Base-by-base conservation (phyloP, 352 stramenopile species). In the Phytopythium sindhum region DNA sequence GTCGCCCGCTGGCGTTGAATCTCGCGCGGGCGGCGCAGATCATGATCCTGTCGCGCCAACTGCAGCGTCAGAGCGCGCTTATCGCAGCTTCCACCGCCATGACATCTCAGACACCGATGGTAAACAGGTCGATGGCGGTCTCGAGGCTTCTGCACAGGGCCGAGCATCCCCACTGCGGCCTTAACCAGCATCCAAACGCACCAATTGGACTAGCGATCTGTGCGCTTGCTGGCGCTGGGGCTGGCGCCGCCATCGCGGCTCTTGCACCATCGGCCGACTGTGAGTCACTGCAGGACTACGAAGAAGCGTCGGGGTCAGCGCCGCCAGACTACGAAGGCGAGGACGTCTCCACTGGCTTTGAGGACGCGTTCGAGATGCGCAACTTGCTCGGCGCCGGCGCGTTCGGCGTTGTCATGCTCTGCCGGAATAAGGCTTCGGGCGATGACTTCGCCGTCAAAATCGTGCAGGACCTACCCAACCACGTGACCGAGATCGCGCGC, bases 371-470 rank as follows among this genome's bases (percentile, higher is more conserved):
- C 47, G 81, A 93, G 51, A 63, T 74, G 15, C 89, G 74, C 26
- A 81, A 68, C 29, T 53, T 93, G 33, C 68, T 93, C 2, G 86
- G 84, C 24, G 86, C 69, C 17, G 86, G 86, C 24, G 73, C 85
- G 4, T 95, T 91, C 64, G 86, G 86, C n/a, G 80, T 93, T 29
- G 86, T 95, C 37, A 91, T 95, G 75, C 80, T 90, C 65, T 95
- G 86, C 65, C 72, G 86, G 37, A 69, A 76, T 68, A 91, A 91
- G 64, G 65, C 70, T 11, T 78, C 88, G 65, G 77, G 83, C 35
- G 73, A 67, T 14, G 59, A 89, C 21, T 79, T 80, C 8, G 86
- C 86, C 5, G 84, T 93, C 53, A 95, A 95, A 63, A 90, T 92
- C 78, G 74, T 90, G 31, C 75, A 92, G 61, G 75, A 90, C 42